Percentiles rank a stretch among this genome's conserved stretches.
These are phyloP conservation scores for Lanmaoa rubissima DNA, from an alignment of 768 basidiomycete species.

Conservation along the genomic window DNA sequence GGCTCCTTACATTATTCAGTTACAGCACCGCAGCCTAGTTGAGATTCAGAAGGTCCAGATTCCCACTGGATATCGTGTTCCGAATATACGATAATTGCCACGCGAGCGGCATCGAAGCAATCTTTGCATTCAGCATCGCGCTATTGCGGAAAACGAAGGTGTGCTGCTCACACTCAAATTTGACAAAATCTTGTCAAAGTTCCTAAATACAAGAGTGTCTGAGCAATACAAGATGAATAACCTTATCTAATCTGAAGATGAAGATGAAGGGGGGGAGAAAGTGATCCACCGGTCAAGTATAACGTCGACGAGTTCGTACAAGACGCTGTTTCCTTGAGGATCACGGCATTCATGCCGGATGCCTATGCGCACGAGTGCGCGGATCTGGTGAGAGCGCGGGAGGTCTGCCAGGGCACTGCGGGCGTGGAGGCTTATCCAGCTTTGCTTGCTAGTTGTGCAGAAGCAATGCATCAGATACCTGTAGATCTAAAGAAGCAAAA, in stretches of 20 bases:
- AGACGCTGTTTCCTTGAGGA: conserved; percentile 80
- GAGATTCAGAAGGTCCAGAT: conserved; percentile 45
- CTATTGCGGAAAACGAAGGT: conserved; percentile 88
- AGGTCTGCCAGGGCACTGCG: conserved; percentile 34
- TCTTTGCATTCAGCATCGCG: conserved; percentile 91
- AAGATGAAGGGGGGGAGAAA: conserved; percentile 27
- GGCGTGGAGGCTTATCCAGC: neutral
- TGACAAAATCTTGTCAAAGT: conserved; percentile 77
- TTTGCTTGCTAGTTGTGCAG: conserved; percentile 47
- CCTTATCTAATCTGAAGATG: neutral
- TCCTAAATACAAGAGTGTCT: conserved; percentile 77
- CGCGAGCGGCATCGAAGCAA: conserved; percentile 95
- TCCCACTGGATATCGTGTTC: conserved; percentile 91
- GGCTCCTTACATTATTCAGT: conserved; percentile 97
- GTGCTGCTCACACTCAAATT: conserved; percentile 78
- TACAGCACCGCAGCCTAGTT: conserved; percentile 47
- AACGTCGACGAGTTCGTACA: conserved; percentile 80
- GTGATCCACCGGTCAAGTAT: conserved; percentile 40
- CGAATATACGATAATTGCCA: conserved; percentile 96
- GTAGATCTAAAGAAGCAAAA: conserved; percentile 46
- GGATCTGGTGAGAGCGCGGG: conserved; percentile 70
- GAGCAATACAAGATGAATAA: conserved; percentile 70
- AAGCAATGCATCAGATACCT: conserved; percentile 73
- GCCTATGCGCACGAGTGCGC: conserved; percentile 86
- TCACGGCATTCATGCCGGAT: conserved; percentile 97